These are phyloP conservation scores for Pseudopyrenochaeta lycopersici DNA, from an alignment of 2,329 filamentous ascomycete genomes.

Conservation along the genomic window DNA sequence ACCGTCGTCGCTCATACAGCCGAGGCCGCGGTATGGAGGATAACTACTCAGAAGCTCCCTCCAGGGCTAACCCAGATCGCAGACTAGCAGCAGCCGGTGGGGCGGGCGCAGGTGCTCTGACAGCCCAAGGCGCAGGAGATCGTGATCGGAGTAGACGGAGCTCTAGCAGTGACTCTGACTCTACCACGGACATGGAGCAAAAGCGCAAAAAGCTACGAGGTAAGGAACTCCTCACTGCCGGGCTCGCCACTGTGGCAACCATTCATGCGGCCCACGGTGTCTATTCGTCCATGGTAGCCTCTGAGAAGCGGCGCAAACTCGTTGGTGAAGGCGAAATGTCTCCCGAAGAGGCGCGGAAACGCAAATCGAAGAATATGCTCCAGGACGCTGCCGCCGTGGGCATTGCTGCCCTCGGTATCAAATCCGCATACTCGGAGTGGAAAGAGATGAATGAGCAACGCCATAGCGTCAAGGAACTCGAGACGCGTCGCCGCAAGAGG, in stretches of 20 bases:
- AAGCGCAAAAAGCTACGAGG: constrained; percentile 70
- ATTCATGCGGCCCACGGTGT: constrained; percentile 74
- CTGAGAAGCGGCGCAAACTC: constrained; percentile 66
- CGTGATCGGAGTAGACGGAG: constrained; percentile 31
- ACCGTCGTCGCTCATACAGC: constrained; percentile 49
- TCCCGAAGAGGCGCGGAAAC: constrained; percentile 68
- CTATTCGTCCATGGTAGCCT: constrained; percentile 70
- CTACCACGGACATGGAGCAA: constrained; percentile 70
- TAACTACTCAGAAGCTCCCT: constrained; percentile 48
- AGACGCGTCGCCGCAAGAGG: constrained; percentile 57
- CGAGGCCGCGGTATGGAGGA: constrained; percentile 55
- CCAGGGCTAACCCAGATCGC: constrained; percentile 48
- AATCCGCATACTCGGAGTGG: constrained; percentile 72
- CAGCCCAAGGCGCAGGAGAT: constrained; percentile 29
- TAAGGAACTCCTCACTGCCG: constrained; percentile 72
- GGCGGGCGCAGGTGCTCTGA: constrained; percentile 48
- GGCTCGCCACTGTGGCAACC: constrained; percentile 72
- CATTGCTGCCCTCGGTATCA: constrained; percentile 73
- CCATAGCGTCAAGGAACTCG: constrained; percentile 64
- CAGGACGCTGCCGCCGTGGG: constrained; percentile 73
- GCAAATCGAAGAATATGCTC: constrained; percentile 69
- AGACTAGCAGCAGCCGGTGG: constrained; percentile 48
- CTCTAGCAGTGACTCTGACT: constrained; percentile 54
- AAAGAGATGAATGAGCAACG: constrained; percentile 72
- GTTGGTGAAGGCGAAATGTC: constrained; percentile 71